Evolutionary conservation across 495 filamentous ascomycete species (phyloP), one percentile per base, ranked within the genome.

Genomic region (Aspergillus mulundensis): DNA sequence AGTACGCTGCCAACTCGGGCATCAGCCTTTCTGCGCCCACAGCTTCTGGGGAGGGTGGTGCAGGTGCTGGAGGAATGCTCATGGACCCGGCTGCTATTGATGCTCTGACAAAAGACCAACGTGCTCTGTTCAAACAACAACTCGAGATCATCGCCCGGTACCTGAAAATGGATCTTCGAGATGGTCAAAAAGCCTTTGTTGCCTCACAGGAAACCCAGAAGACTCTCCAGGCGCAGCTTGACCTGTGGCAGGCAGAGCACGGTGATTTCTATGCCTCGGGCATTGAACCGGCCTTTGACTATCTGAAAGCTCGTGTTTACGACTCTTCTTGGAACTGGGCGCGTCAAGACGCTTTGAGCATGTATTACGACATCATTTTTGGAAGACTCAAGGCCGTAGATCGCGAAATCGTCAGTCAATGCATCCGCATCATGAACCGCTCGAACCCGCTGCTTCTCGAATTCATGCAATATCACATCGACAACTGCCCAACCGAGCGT

Each of bases 281-380:
- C 43, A 97, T 99, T 61, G 91, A 95, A 68, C 95, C 94, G 0
- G 82, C 90, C 6, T 99, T 99, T 70, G 92, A 89, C 66, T 76
- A 87, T 3, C 81, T 97, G 16, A 99, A 99, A 71, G 93, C 94
- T 16, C 86, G 94, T 69, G 84, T 95, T 14, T 99, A 97, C 73
- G 94, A 99, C 70, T 97, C 94, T 0, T 94, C 90, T 0, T 99
- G 94, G 94, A 99, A 99, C 70, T 99, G 94, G 94, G 94, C 90
- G 30, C 88, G 94, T 50, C 95, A 97, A 66, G 94, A 99, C 72
- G 94, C 92, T 36, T 80, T 97, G 38, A 90, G 84, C 77, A 99
- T 99, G 94, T 99, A 91, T 77, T 99, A 91, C 72, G 95, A 99
- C 67, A 95, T 99, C 63, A 97, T 99, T 65, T 99, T 99, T 61